Base-by-base conservation (phyloP, 495 filamentous ascomycete genomes). In the Paragyromitra xinjiangensis region DNA sequence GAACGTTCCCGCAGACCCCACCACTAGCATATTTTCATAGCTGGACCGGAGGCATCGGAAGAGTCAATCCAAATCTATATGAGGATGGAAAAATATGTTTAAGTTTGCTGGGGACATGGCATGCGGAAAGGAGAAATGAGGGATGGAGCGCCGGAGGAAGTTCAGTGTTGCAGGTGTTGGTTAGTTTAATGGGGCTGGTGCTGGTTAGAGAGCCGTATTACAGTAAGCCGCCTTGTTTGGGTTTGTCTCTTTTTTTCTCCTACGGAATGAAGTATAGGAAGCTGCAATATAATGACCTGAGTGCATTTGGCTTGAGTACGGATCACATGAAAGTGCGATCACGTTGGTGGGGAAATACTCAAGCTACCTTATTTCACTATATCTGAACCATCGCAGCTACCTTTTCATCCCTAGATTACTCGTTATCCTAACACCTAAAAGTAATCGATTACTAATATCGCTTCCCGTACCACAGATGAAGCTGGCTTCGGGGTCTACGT, bases 51-150 rank as follows among this genome's bases (percentile, higher is more conserved):
- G 84, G 85, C 3, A 71, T 84, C 7, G 89, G 87, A 1, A 83
- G 84, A 14, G 84, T 90, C 45, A 91, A 91, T 78, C 89, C 89
- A 0, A 91, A 91, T 76, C 79, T 91, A 4, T 90, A 90, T 76
- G 88, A 90, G 76, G 85, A 90, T 77, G 80, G 89, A 14, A 89
- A 86, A 62, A 88, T 91, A 42, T 91, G 89, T 71, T 82, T 91
- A 11, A 89, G 84, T 68, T 81, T 91, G 26, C 80, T 91, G 11
- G 89, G 88, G 1, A 91, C 89, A 2, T 91, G 89, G 89, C 84
- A 87, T 64, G 83, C 86, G 0, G 82, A 86, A 64, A 84, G 85
- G 29, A 84, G 84, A 6, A 84, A 84, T 44, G 89, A 91, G 75
- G 81, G 65, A 22, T 91, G 89, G 89, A 86, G 83, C 19, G 71